Evolutionary conservation across 2,329 filamentous ascomycete genomes (phyloP), one percentile per base, ranked within the genome.

Genomic region (Calonectria honghensis): DNA sequence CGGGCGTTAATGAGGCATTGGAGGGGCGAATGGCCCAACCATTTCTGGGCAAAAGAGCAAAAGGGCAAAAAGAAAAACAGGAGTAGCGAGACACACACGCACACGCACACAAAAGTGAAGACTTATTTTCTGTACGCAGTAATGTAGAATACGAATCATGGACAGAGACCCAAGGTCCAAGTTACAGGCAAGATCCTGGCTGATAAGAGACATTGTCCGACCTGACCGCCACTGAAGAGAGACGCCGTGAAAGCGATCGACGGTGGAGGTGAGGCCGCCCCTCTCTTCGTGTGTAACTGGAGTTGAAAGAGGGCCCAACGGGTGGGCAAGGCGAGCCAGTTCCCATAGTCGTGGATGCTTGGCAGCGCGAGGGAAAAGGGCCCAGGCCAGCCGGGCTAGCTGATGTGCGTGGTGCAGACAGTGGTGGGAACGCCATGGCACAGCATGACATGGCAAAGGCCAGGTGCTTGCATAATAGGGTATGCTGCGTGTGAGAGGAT

Each of bases 221-320:
- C 39, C 18, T 61, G 63, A 54, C 51, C 61, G 75, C 69, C 20
- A 45, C 27, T 41, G 35, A 64, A 52, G 59, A 31, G 39, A 61
- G 31, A 57, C 20, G 16, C 31, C 13, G 50, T 66, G 71, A 61
- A 27, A 27, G 68, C 54, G 78, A 80, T 80, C 77, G 70, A 69
- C 78, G 70, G 74, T 79, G 76, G 73, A 68, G 59, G 59, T 74
- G 67, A 66, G 75, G 61, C 39, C 27, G 76, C 63, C 71, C 54
- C 37, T 66, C 59, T 31, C 27, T 41, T 14, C 45, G 35, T 57
- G 16, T 39, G 48, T 57, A 51, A 41, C 50, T 48, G 31, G 52
- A 50, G 29, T 48, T 69, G 54, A 48, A 37, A 59, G 31, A 37
- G 59, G 54, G 41, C 45, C 27, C 52, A 29, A 35, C 52, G 37